Base-by-base conservation (phyloP, 495 filamentous ascomycete species). In the Penicillium macrosclerotiorum region DNA sequence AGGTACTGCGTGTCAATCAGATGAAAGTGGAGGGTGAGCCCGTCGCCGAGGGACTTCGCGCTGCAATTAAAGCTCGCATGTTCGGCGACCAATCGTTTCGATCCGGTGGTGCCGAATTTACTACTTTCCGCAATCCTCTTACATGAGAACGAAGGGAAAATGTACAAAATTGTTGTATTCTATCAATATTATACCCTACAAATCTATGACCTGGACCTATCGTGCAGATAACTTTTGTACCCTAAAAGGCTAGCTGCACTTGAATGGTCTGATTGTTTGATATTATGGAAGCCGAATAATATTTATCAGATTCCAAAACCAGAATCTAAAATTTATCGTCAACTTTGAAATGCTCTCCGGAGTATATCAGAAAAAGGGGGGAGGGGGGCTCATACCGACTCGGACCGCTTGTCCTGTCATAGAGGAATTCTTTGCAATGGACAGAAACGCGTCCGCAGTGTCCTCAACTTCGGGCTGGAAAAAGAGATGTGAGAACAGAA, bases 351-450 rank as follows among this genome's bases (percentile, higher is more conserved):
- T n/a, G n/a, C n/a, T n/a, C n/a, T n/a, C n/a, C n/a, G n/a, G n/a
- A n/a, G n/a, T n/a, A n/a, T n/a, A n/a, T n/a, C n/a, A n/a, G n/a
- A n/a, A n/a, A n/a, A n/a, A n/a, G n/a, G n/a, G n/a, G n/a, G n/a
- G n/a, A n/a, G n/a, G 18, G 20, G 31, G 17, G 3, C 1, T 49
- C 73, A 48, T 57, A 82, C 78, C 79, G 44, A 83, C 60, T 45
- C 71, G 68, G 16, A 83, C 56, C 14, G 70, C 56, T 47, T 77
- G 75, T 18, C 79, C 78, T 3, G 78, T 83, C 76, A 82, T 77
- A 9, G 78, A 80, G 16, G 63, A 49, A 49, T 82, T 82, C 42
- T 74, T 79, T 4, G 79, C 78, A 35, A 74, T 58, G 29, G 67
- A 69, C 22, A 79, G 40, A 45, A 71, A 83, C 16, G 70, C 63